Evolutionary conservation across 495 filamentous ascomycete species (phyloP), one percentile per base, ranked within the genome.

Genomic region (Hypoxylon cercidicola): DNA sequence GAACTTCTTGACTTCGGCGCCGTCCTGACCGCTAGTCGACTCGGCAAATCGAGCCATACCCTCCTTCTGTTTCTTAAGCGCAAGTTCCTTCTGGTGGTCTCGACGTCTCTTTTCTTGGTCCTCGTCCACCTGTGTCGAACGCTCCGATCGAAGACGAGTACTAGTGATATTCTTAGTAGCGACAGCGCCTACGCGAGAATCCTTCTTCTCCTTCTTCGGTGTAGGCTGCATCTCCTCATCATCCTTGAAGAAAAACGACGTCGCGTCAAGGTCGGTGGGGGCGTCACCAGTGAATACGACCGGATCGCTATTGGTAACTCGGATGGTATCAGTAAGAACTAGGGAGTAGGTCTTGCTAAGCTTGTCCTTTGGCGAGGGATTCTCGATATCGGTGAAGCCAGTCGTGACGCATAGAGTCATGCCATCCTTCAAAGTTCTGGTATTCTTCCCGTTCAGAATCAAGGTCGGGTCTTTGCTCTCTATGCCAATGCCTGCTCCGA

Each of bases 181-280:
- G 56, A 96, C 84, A 1, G 93, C 90, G 51, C 90, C 93, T 6
- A 94, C 88, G 37, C 90, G 87, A 0, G 88, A 81, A 62, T 96
- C 93, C 68, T 86, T 87, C 81, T 93, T 93, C 67, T 90, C 84
- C 74, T 96, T 96, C 69, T 92, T 89, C 1, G 84, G 83, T 0
- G 84, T 80, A 16, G 84, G 83, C 71, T 85, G 76, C 13, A 84
- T 87, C 66, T 93, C 91, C 62, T 90, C 87, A 50, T 93, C 91
- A 67, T 94, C 93, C 70, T 96, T 95, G 79, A 99, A 99, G 78
- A 96, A 98, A 79, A 99, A 99, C 0, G 93, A 95, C 1, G 92
- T 90, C 0, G 92, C 91, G 67, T 97, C 94, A 63, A 93, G 86
- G 69, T 97, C 94, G 32, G 89, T 88, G 7, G 94, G 88, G 4